Evolutionary conservation across 257 asterid species (phyloP), one percentile per base, ranked within the genome.

Genomic region (Haberlea rhodopensis): DNA sequence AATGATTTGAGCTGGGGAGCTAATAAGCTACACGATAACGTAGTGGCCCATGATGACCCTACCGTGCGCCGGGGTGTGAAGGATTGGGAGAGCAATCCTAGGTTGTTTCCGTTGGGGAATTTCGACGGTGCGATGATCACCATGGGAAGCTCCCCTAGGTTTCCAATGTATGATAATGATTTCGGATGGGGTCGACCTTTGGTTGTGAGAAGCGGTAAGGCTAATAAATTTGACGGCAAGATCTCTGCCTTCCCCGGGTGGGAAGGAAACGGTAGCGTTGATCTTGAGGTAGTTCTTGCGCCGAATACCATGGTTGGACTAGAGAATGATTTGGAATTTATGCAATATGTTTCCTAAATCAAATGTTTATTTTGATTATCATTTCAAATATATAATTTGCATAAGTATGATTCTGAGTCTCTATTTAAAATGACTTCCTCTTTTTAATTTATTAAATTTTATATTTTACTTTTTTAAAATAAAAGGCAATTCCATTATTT

Each of bases 131-230:
- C 98, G 22, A 85, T 89, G 98, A 84, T 92, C 65, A 92, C 96
- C 28, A 89, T 92, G 96, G 98, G 97, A 24, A 92, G 98, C 45
- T 92, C 98, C 26, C 98, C 98, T 5, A 85, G 98, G 69, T 92
- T 91, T 75, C 98, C 98, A 1, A 92, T 92, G 98, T 92, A 92
- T 54, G 88, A 89, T 67, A 92, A 89, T 13, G 96, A 92, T 73
- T 92, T 92, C 22, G 98, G 98, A 57, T 92, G 98, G 97, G 97
- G 98, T 1, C 78, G 82, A 1, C 97, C 98, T 0, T 8, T 89
- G 70, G 98, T 89, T 0, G 95, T 92, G 18, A 76, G 96, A 29
- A 91, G 98, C 52, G 98, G 98, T 0, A 61, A 74, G 82, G 98
- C 98, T 2, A 91, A 91, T 61, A 91, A 91, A 75, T 89, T 91